Conservation (phyloP, 148 eudicot species). For the Rhododendron ferrugineum region DNA sequence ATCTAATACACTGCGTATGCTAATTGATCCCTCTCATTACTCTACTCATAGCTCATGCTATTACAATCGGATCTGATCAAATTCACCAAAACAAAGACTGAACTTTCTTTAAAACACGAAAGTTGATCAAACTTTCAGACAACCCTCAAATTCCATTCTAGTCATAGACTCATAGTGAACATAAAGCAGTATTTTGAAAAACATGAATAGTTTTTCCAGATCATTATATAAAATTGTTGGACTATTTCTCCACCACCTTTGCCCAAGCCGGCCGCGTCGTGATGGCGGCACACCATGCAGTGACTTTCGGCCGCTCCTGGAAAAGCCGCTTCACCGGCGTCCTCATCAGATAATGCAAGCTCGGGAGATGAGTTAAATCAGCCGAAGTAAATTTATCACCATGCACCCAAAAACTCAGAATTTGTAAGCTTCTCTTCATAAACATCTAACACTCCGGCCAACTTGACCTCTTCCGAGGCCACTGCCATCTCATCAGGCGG, state of each 20-base stretch:
- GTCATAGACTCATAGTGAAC: neutral
- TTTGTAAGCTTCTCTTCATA: constrained; percentile 21
- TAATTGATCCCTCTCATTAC: no score
- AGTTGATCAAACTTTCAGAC: neutral
- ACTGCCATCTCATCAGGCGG: neutral
- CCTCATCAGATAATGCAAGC: constrained; percentile 16
- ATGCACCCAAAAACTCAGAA: constrained; percentile 21
- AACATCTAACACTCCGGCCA: constrained; percentile 25
- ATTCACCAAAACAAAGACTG: neutral
- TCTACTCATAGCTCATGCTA: no score
- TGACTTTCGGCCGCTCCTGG: constrained; percentile 11
- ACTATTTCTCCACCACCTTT: constrained; percentile 8
- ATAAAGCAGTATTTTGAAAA: no score
- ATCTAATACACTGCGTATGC: no score
- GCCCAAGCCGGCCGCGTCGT: constrained; percentile 23
- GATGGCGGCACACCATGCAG: constrained; percentile 17
- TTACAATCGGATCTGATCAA: neutral
- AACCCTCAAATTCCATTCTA: neutral
- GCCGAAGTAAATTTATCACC: constrained; percentile 34
- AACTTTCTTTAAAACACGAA: neutral
- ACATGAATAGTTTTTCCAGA: no score
- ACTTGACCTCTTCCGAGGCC: neutral
- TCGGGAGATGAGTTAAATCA: constrained; percentile 23
- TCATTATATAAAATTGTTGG: no score
- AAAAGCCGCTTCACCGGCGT: constrained; percentile 16